A percentile compares a stretch with the other conserved stretches of the same genome.
Conservation (phyloP, 2,329 filamentous ascomycete genomes). For the Aspergillus alliaceus region DNA sequence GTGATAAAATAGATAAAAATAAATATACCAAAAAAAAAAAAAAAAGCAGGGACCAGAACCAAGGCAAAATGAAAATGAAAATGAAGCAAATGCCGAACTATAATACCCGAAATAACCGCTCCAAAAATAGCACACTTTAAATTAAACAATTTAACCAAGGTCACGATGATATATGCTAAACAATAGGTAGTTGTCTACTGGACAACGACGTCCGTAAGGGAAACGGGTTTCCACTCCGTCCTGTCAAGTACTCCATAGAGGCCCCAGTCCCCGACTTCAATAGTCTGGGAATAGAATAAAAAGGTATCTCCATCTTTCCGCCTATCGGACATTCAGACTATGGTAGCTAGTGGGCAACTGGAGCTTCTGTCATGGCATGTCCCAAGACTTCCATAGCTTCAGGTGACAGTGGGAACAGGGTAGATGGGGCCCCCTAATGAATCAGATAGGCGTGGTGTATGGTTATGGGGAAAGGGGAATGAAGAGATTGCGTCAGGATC, state of each 20-base stretch:
- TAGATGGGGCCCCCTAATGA: too few species aligned
- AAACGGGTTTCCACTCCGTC: neutral
- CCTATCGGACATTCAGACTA: too few species aligned
- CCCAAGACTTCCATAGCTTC: too few species aligned
- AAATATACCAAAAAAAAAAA: neutral
- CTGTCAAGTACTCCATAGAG: neutral
- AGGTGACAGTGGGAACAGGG: too few species aligned
- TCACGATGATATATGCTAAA: neutral
- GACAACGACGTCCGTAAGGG: neutral
- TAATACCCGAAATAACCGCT: neutral
- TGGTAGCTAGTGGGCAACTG: neutral
- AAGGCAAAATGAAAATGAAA: neutral
- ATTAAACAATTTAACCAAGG: neutral
- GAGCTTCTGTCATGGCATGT: neutral
- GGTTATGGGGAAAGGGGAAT: too few species aligned
- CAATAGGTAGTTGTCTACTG: too few species aligned
- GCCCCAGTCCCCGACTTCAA: neutral
- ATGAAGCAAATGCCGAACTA: neutral
- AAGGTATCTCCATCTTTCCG: too few species aligned
- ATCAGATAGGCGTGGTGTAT: too few species aligned
- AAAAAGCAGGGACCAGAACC: neutral
- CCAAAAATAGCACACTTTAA: conserved; percentile 1
- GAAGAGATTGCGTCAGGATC: neutral
- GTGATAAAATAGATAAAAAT: neutral
- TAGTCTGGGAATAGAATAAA: neutral